Conservation (phyloP, 2,329 filamentous ascomycete species). For the Pseudogymnoascus sp. region DNA sequence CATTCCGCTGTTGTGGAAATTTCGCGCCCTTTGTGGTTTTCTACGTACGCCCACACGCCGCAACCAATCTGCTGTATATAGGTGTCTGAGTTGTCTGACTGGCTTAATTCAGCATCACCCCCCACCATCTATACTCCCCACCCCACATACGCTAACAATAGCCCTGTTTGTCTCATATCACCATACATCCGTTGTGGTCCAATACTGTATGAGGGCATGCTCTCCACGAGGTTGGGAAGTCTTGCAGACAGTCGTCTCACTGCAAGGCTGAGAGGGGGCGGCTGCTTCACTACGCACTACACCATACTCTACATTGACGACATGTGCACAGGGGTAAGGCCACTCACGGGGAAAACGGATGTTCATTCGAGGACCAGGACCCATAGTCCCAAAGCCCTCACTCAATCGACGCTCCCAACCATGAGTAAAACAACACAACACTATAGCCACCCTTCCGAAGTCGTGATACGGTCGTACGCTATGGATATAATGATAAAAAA, state of each 20-base stretch:
- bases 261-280: neutral
- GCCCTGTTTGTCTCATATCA: slow-evolving; percentile 8
- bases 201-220: slow-evolving; percentile 1
- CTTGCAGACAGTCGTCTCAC: slow-evolving; percentile 3
- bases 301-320: neutral
- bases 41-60: neutral
- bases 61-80: neutral
- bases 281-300: neutral
- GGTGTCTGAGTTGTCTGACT: neutral
- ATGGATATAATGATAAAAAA: slow-evolving; percentile 6
- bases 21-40: neutral
- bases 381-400: neutral
- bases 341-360: neutral
- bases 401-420: neutral
- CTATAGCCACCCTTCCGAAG: neutral
- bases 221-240: slow-evolving; percentile 1
- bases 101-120: neutral
- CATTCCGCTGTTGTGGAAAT: neutral
- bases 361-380: neutral
- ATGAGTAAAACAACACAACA: slow-evolving; percentile 1
- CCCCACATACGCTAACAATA: slow-evolving; percentile 8
- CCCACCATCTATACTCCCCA: neutral
- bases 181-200: neutral
- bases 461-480: slow-evolving; percentile 2
- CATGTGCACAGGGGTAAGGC: slow-evolving; percentile 1